These are phyloP conservation scores for Strigomonas culicis DNA, from an alignment of 208 protist genomes.

Conservation along the genomic window DNA sequence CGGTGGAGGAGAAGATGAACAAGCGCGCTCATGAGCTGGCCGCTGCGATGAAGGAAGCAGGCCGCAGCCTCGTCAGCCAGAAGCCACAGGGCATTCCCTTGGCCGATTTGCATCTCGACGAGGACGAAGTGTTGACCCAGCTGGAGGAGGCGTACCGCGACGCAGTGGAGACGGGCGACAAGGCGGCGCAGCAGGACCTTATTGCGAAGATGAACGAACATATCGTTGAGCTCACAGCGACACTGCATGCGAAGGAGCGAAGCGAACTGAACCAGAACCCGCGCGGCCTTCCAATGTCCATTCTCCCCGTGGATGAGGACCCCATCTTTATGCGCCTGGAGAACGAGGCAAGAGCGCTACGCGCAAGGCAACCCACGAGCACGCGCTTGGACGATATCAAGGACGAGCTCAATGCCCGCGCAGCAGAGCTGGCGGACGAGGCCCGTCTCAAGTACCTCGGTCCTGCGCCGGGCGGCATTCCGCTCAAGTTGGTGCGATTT, in stretches of 20 bases:
- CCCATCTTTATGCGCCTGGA: constrained; percentile 35
- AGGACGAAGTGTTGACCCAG: constrained; percentile 36
- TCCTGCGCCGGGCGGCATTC: constrained; percentile 30
- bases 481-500: constrained; percentile 30
- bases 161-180: constrained; percentile 20
- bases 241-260: constrained; percentile 32
- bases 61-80: constrained; percentile 44
- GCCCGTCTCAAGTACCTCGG: constrained; percentile 26
- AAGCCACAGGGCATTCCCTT: constrained; percentile 48
- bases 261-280: constrained; percentile 28
- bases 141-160: constrained; percentile 48
- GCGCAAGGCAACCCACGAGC: constrained; percentile 15
- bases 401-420: constrained; percentile 40
- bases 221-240: constrained; percentile 34
- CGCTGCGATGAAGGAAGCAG: constrained; percentile 28
- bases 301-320: constrained; percentile 53
- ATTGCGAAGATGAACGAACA: constrained; percentile 43
- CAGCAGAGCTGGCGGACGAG: constrained; percentile 34
- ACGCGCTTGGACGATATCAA: constrained; percentile 22
- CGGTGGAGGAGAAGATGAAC: constrained; percentile 57
- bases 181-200: constrained; percentile 3
- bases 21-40: constrained; percentile 49
- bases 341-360: constrained; percentile 31
- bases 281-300: constrained; percentile 44
- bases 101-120: constrained; percentile 42